A percentile compares a stretch with the other conserved stretches of the same genome.
Conservation (phyloP, 768 basidiomycete genomes). For the Hygrophorus pudorinus region DNA sequence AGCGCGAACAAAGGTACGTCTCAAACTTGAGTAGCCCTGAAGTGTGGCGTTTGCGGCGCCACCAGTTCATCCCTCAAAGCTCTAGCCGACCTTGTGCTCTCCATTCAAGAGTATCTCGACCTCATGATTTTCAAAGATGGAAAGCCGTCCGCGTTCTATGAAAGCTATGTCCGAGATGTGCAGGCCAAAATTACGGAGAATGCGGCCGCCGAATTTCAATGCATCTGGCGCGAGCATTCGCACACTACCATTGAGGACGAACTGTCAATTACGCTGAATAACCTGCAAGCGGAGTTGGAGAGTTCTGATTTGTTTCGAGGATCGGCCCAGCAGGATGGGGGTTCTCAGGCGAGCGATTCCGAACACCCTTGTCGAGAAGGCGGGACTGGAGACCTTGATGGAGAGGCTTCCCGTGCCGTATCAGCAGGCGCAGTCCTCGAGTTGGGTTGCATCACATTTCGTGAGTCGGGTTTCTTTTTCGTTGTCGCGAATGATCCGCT, state of each 20-base stretch:
- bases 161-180: slow-evolving; percentile 88
- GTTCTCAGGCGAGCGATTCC: slow-evolving; percentile 84
- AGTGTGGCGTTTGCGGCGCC: slow-evolving; percentile 54
- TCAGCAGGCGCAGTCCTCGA: slow-evolving; percentile 81
- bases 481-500: background rate
- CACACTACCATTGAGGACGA: slow-evolving; percentile 95
- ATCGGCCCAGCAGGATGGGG: slow-evolving; percentile 60
- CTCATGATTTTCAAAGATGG: slow-evolving; percentile 92
- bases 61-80: slow-evolving; percentile 96
- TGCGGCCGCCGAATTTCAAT: slow-evolving; percentile 80
- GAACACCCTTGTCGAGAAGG: slow-evolving; percentile 72
- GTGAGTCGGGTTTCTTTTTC: slow-evolving; percentile 35
- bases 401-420: slow-evolving; percentile 74
- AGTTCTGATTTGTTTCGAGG: slow-evolving; percentile 80
- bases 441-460: slow-evolving; percentile 80
- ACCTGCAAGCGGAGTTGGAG: slow-evolving; percentile 89
- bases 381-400: slow-evolving; percentile 74
- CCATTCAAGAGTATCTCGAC: slow-evolving; percentile 81
- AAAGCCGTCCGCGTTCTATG: slow-evolving; percentile 79
- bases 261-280: slow-evolving; percentile 80
- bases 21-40: background rate
- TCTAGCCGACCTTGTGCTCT: slow-evolving; percentile 88
- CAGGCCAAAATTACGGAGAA: slow-evolving; percentile 87
- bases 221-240: slow-evolving; percentile 88
- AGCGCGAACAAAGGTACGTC: slow-evolving; percentile 84